phyloP scores from a whole-genome alignment of 768 basidiomycete genomes.

The Boletus vinaceobasis region DNA sequence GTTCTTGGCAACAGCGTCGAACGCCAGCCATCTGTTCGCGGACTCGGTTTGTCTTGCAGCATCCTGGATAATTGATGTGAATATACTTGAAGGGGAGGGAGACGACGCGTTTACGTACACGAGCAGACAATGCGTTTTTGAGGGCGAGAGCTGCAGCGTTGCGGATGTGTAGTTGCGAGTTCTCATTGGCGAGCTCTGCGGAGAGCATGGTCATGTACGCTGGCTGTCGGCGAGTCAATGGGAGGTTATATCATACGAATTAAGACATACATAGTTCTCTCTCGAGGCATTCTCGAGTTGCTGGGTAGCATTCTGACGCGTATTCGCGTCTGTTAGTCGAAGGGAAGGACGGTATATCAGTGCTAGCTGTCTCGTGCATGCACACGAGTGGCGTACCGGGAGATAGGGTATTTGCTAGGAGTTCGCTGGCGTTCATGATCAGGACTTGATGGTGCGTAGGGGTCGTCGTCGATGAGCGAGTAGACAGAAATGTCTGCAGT shows the following conservation, averaged over 20 bases:
- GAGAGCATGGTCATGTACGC: constrained; percentile 92
- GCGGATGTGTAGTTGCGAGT: constrained; percentile 65
- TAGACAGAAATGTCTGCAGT: constrained; percentile 13
- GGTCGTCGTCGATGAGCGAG: constrained; percentile 23
- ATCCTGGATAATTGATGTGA: constrained; percentile 51
- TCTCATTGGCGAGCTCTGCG: constrained; percentile 77
- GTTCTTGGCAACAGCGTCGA: constrained; percentile 60
- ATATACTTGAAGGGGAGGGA: constrained; percentile 8
- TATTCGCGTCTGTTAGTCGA: constrained; percentile 64
- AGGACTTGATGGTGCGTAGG: constrained; percentile 20
- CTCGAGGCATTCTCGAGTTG: constrained; percentile 83
- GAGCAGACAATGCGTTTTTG: constrained; percentile 90
- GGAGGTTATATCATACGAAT: neutral
- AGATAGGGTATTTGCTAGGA: constrained; percentile 91
- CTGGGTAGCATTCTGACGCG: constrained; percentile 88
- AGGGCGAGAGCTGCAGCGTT: constrained; percentile 96
- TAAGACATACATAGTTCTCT: constrained; percentile 82
- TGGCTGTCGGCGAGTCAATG: constrained; percentile 51
- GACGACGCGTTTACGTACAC: constrained; percentile 56
- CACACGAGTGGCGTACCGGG: constrained; percentile 56
- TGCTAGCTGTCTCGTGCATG: constrained; percentile 32
- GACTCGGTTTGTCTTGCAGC: constrained; percentile 69
- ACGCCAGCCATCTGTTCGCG: constrained; percentile 76
- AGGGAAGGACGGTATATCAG: constrained; percentile 22
- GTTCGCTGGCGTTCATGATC: constrained; percentile 86